Evolutionary conservation across 73 alveolate species (phyloP).

Genomic region (Blepharisma stoltei): DNA sequence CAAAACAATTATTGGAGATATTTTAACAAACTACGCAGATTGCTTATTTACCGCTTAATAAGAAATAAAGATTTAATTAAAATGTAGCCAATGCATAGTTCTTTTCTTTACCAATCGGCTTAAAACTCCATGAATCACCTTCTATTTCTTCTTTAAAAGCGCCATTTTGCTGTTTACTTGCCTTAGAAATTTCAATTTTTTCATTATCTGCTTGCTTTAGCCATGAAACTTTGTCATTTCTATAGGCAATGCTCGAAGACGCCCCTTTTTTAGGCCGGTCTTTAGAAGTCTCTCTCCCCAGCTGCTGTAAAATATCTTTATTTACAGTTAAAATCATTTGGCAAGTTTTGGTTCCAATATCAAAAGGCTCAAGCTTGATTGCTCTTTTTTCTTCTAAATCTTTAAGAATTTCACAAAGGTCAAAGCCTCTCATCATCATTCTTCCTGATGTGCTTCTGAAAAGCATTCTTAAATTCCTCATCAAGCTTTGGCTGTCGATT

Average conservation of each 20-base stretch:
- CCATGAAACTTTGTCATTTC: conserved; percentile 7
- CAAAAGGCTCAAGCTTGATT: not conserved
- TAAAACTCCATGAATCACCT: no score
- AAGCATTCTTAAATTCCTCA: not conserved
- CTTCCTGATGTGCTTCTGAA: conserved; percentile 15
- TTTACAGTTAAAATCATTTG: not conserved
- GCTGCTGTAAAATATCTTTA: not conserved
- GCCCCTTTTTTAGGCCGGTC: conserved; percentile 20
- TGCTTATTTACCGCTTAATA: conserved; percentile 3
- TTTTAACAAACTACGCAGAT: not conserved
- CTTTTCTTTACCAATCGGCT: no score
- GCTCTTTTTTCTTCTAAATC: conserved; percentile 15
- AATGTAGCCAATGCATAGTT: no score
- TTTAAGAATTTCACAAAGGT: not conserved
- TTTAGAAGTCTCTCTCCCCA: conserved; percentile 20
- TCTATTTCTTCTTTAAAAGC: no score
- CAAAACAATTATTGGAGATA: conserved; percentile 8
- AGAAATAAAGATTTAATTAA: no score
- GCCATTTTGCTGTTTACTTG: no score
- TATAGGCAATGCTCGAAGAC: not conserved
- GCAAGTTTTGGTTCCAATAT: not conserved
- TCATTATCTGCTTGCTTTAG: not conserved
- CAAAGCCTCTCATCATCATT: conserved; percentile 16
- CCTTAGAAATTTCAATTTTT: no score
- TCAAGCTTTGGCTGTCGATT: not conserved